Conservation (phyloP, 2,329 filamentous ascomycete genomes). For the Colletotrichum salicis region DNA sequence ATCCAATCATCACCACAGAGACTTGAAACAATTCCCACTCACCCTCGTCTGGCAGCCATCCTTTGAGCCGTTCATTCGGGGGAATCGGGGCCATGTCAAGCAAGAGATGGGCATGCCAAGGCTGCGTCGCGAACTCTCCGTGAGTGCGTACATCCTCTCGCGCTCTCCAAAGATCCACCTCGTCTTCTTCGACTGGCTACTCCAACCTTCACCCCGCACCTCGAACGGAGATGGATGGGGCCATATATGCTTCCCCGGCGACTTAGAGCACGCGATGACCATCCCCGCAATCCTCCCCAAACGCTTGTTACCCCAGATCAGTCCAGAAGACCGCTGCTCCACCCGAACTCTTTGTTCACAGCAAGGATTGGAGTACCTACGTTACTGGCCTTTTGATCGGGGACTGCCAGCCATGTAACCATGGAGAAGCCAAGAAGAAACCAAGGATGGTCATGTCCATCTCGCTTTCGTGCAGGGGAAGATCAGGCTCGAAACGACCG, state of each 20-base stretch:
- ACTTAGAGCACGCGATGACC: constrained; percentile 7
- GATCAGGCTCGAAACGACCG: constrained; percentile 27
- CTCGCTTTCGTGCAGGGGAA: constrained; percentile 3
- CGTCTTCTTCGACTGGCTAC: constrained; percentile 18
- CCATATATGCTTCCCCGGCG: constrained; percentile 1
- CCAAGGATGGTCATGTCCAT: constrained; percentile 1
- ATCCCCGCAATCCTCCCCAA: constrained; percentile 32
- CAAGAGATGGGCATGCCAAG: constrained; percentile 11
- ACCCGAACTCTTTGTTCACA: neutral
- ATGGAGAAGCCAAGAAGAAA: constrained; percentile 10
- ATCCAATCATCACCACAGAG: constrained; percentile 7
- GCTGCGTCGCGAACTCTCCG: constrained; percentile 4
- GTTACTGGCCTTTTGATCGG: neutral
- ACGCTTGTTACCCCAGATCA: constrained; percentile 18
- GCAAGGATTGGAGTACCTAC: neutral
- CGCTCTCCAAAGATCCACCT: constrained; percentile 21
- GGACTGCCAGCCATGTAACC: neutral
- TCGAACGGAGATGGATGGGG: constrained; percentile 7
- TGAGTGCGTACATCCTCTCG: neutral
- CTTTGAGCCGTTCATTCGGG: neutral
- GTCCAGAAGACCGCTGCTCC: neutral
- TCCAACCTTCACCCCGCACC: constrained; percentile 29
- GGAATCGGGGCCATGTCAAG: neutral
- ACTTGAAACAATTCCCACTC: neutral
- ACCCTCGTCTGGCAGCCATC: neutral